Evolutionary conservation across 2,329 filamentous ascomycete species (phyloP), one percentile per base, ranked within the genome.

Genomic region (Ceratocystis diversiconidia): DNA sequence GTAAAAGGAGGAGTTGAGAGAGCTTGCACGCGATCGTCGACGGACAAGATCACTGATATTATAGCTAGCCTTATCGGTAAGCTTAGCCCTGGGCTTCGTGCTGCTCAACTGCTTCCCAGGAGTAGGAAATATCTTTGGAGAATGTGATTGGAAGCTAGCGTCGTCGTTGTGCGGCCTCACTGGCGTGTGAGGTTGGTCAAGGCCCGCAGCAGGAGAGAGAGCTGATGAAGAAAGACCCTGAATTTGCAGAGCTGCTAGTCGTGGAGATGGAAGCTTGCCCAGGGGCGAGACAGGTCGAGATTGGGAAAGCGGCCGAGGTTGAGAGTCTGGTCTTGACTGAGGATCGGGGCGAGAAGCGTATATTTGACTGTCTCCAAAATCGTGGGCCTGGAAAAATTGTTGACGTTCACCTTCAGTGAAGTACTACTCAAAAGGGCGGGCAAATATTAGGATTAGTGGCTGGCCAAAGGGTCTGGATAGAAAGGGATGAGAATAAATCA

Each of bases 1-100:
- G 73, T 86, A 91, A 78, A 88, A 90, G 69, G 82, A 79, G 65
- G 82, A 82, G 70, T 89, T 84, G 36, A 80, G 78, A 65, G 80
- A 79, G 64, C 80, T 76, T 66, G 77, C 72, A 19, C 71, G 72
- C 59, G 72, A 70, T 59, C 73, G 74, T 30, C 71, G 71, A 66
- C 71, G 70, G 55, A 71, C 72, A 69, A 69, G 73, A 66, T 71
- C 71, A 69, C 68, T 69, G 69, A 70, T 70, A 60, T 71, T 70
- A 15, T 76, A 75, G 7, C 30, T 30, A 5, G 30, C 28, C 17
- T 25, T n/a, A 10, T 41, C 43, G 6, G 55, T 25, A 22, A 30
- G 43, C 19, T 57, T 65, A 32, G 32, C 22, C 22, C 28, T 25
- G 30, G 44, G 48, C 17, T 41, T 36, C 10, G n/a, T 59, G 52